Conservation (phyloP, 306 rosid genomes). For the Cucurbita ficifolia region DNA sequence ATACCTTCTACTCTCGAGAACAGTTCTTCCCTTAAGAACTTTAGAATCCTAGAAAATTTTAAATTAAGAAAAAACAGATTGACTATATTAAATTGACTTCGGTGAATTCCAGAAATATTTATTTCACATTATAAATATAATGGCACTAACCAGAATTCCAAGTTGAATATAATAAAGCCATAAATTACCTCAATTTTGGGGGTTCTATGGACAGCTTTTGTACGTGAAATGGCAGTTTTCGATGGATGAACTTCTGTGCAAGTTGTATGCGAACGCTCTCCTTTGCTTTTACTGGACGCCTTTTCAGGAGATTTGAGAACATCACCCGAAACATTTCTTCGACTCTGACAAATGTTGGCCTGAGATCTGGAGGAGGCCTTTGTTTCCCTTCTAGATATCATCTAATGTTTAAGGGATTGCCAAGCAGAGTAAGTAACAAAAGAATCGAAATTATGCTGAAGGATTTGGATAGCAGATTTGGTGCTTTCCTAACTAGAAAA, state of each 20-base stretch:
- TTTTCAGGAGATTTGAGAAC: conserved; percentile 3
- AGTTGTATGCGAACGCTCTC: conserved; percentile 23
- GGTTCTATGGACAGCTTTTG: conserved; percentile 10
- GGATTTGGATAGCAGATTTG: not conserved
- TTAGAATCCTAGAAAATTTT: conserved; percentile 30
- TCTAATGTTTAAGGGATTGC: conserved; percentile 1
- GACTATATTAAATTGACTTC: not conserved
- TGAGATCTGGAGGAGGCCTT: conserved; percentile 17
- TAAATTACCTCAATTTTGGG: conserved; percentile 34
- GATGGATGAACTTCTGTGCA: conserved; percentile 14
- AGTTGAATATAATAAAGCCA: not conserved
- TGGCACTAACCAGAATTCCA: not conserved
- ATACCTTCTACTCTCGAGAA: conserved; percentile 35
- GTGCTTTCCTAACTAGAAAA: not conserved
- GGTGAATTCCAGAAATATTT: not conserved
- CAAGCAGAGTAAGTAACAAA: not conserved
- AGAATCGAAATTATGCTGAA: not conserved
- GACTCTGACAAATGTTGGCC: conserved; percentile 8
- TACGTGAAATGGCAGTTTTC: conserved; percentile 15
- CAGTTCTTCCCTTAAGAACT: conserved; percentile 17
- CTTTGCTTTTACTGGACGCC: conserved; percentile 8
- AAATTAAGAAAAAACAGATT: not conserved
- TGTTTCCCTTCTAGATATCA: conserved; percentile 21
- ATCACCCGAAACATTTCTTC: conserved; percentile 15
- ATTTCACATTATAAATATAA: not conserved